Evolutionary conservation across 768 basidiomycete species (phyloP).

Genomic region (Lenzites betulinus): DNA sequence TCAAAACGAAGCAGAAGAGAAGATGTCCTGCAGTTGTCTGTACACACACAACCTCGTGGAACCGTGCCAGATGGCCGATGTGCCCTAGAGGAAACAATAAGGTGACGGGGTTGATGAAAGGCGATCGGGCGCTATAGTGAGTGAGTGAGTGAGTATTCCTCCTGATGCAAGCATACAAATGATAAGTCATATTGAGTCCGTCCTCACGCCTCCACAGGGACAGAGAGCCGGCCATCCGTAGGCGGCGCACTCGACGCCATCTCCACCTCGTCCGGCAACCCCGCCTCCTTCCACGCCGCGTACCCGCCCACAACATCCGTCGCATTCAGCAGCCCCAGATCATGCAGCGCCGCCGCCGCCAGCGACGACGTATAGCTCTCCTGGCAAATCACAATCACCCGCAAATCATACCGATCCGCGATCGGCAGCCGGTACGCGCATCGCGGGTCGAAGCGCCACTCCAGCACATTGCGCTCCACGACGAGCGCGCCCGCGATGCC

Average conservation of each 20-base stretch:
- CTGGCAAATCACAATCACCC: constrained; percentile 74
- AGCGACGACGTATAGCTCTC: constrained; percentile 75
- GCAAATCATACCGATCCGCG: constrained; percentile 73
- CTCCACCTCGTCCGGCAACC: constrained; percentile 49
- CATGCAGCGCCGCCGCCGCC: constrained; percentile 67
- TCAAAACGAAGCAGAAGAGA: too few relatives aligned
- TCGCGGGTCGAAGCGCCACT: constrained; percentile 81
- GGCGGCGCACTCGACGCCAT: constrained; percentile 18
- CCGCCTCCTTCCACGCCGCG: constrained; percentile 68
- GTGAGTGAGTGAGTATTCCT: too few relatives aligned
- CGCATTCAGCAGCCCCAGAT: constrained; percentile 70
- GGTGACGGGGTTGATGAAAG: too few relatives aligned
- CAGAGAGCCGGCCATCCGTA: constrained; percentile 6
- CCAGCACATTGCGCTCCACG: constrained; percentile 75
- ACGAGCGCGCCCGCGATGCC: constrained; percentile 67
- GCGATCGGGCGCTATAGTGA: too few relatives aligned
- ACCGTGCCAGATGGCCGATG: too few relatives aligned
- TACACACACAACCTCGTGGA: too few relatives aligned
- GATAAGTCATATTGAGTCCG: too few relatives aligned
- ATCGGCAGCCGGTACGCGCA: constrained; percentile 55
- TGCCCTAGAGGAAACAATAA: too few relatives aligned
- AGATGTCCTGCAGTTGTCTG: too few relatives aligned
- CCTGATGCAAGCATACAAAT: too few relatives aligned
- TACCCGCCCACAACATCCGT: constrained; percentile 80
- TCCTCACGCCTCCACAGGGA: background rate